phyloP scores from a whole-genome alignment of 371 early-diverging fungal genomes.

The Apophysomyces sp. region DNA sequence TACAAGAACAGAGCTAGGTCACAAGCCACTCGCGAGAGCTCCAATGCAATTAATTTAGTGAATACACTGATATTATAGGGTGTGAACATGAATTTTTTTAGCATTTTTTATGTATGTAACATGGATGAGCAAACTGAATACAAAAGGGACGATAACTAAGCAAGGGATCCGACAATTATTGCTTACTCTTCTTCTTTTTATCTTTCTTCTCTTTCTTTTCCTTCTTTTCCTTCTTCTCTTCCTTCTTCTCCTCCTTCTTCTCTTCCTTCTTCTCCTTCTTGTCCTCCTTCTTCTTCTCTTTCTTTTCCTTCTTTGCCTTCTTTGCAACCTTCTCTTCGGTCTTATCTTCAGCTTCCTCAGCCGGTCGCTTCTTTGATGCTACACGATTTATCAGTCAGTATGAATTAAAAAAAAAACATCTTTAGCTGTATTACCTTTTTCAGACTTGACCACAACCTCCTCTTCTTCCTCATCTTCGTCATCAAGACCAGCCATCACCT shows the following conservation, averaged over 20 bases:
- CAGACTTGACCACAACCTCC: slow-evolving; percentile 11
- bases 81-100: too few species aligned
- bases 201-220: slow-evolving; percentile 23
- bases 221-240: slow-evolving; percentile 53
- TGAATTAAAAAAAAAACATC: not conserved
- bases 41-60: too few species aligned
- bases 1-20: not conserved
- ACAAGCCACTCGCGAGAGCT: not conserved
- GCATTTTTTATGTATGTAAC: too few species aligned
- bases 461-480: slow-evolving; percentile 46
- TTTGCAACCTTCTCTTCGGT: slow-evolving; percentile 21
- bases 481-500: slow-evolving; percentile 76
- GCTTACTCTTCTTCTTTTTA: slow-evolving; percentile 32
- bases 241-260: slow-evolving; percentile 59
- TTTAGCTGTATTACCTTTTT: slow-evolving; percentile 1
- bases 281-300: slow-evolving; percentile 49
- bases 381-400: too few species aligned
- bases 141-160: too few species aligned
- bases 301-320: slow-evolving; percentile 53
- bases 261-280: slow-evolving; percentile 53
- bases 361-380: slow-evolving; percentile 29
- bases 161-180: slow-evolving; percentile 13
- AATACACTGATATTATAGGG: too few species aligned
- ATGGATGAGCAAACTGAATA: too few species aligned
- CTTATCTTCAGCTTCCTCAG: slow-evolving; percentile 31